A percentile compares a stretch with the other conserved stretches of the same genome.
phyloP scores from a whole-genome alignment of 208 protist species.

The Trypanosoma congolense region DNA sequence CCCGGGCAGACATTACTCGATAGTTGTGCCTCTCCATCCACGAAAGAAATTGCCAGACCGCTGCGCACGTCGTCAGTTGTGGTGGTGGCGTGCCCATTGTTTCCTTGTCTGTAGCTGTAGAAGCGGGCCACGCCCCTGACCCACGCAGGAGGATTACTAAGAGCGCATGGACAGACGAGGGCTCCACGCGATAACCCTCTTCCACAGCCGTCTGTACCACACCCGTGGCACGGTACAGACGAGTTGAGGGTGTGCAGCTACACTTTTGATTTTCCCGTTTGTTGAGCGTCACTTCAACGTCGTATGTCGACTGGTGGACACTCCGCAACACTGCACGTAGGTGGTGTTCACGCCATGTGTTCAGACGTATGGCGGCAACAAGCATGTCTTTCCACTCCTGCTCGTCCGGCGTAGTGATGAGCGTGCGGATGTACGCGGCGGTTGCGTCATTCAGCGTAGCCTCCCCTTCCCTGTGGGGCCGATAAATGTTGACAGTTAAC shows the following conservation, averaged over 20 bases:
- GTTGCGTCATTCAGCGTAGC: constrained; percentile 1
- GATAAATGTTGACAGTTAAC: constrained; percentile 11
- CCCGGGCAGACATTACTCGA: constrained; percentile 32
- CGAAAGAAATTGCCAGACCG: constrained; percentile 56
- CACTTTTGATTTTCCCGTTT: not conserved
- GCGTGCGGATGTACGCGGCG: constrained; percentile 25
- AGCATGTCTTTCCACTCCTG: constrained; percentile 70
- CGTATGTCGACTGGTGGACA: constrained; percentile 18
- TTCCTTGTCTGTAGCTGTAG: too few relatives aligned
- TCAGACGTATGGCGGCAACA: constrained; percentile 38
- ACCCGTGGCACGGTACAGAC: constrained; percentile 15
- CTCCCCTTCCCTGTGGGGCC: constrained; percentile 1
- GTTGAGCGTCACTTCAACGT: not conserved
- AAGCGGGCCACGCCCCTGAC: not conserved
- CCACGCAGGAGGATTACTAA: constrained; percentile 14
- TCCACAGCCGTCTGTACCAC: constrained; percentile 14
- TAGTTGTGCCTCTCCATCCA: constrained; percentile 67
- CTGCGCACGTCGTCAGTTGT: constrained; percentile 3
- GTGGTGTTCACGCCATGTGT: constrained; percentile 45
- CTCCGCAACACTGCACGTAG: constrained; percentile 39
- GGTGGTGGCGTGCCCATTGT: too few relatives aligned
- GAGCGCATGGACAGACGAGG: constrained; percentile 14
- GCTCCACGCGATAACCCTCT: constrained; percentile 6
- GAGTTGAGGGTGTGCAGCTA: constrained; percentile 7
- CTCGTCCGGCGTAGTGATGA: constrained; percentile 39